Evolutionary conservation across 192 early-diverging fungal species (phyloP).

Genomic region (Cetraspora pellucida): DNA sequence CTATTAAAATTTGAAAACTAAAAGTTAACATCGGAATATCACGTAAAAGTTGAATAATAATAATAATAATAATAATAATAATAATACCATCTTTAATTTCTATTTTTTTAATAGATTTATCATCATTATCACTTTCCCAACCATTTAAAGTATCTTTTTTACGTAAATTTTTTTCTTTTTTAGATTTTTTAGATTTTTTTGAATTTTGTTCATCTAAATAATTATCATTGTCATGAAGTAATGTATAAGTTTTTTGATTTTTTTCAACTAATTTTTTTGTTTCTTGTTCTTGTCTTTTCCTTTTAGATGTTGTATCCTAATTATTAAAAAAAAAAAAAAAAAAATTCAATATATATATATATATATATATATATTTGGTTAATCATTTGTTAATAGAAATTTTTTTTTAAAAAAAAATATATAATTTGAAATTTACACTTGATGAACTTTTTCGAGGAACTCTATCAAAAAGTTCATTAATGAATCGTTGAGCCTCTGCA

Average conservation of each 20-base stretch:
- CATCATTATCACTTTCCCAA: constrained; percentile 41
- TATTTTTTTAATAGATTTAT: constrained; percentile 35
- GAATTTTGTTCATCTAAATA: constrained; percentile 47
- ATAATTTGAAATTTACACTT: too few species aligned
- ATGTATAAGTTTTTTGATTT: constrained; percentile 30
- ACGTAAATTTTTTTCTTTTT: constrained; percentile 49
- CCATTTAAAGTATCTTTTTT: constrained; percentile 48
- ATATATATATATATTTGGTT: too few species aligned
- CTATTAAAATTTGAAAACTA: constrained; percentile 1
- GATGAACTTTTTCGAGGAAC: background rate
- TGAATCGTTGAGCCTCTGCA: background rate
- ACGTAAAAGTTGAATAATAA: too few species aligned
- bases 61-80: background rate
- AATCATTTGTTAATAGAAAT: too few species aligned
- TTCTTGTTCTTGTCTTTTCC: constrained; percentile 1
- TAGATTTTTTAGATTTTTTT: constrained; percentile 49
- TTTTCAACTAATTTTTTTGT: background rate
- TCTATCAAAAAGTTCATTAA: background rate
- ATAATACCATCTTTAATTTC: constrained; percentile 10
- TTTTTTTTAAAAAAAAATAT: too few species aligned
- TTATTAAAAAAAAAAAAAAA: too few species aligned
- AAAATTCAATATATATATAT: too few species aligned
- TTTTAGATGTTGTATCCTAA: background rate
- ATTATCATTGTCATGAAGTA: constrained; percentile 40
- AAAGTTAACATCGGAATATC: too few species aligned